These are phyloP conservation scores for Wickerhamomyces tratensis DNA, from an alignment of 805 yeast species.

Conservation along the genomic window DNA sequence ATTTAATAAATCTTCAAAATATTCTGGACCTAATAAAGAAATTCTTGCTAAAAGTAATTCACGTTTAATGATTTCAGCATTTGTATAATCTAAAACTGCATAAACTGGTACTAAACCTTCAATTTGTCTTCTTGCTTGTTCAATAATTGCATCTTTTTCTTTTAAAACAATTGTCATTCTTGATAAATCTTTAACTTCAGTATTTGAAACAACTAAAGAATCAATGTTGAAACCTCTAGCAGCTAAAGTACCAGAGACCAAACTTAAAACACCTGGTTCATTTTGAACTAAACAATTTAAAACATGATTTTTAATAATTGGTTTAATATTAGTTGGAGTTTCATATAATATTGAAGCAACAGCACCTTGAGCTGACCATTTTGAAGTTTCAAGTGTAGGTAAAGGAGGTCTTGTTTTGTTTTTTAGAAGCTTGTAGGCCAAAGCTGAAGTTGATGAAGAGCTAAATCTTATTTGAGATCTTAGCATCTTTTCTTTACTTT, in stretches of 20 bases:
- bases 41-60: conserved; percentile 89
- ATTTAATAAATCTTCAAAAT: conserved; percentile 87
- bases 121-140: conserved; percentile 96
- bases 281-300: conserved; percentile 95
- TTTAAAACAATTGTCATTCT: conserved; percentile 94
- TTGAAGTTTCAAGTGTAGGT: conserved; percentile 89
- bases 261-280: conserved; percentile 95
- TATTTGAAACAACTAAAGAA: conserved; percentile 91
- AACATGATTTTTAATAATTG: conserved; percentile 77
- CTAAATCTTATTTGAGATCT: conserved; percentile 7
- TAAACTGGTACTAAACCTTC: conserved; percentile 98
- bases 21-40: conserved; percentile 94
- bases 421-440: conserved; percentile 86
- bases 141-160: conserved; percentile 94
- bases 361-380: conserved; percentile 94
- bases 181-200: conserved; percentile 90
- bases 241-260: conserved; percentile 91
- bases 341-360: conserved; percentile 93
- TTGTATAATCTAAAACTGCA: conserved; percentile 91
- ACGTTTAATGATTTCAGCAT: conserved; percentile 82
- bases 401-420: conserved; percentile 81
- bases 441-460: conserved; percentile 79
- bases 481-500: not conserved
- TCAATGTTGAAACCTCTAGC: conserved; percentile 98
- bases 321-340: conserved; percentile 49